Evolutionary conservation across 495 filamentous ascomycete species (phyloP).

Genomic region (Penicillium odoratum): DNA sequence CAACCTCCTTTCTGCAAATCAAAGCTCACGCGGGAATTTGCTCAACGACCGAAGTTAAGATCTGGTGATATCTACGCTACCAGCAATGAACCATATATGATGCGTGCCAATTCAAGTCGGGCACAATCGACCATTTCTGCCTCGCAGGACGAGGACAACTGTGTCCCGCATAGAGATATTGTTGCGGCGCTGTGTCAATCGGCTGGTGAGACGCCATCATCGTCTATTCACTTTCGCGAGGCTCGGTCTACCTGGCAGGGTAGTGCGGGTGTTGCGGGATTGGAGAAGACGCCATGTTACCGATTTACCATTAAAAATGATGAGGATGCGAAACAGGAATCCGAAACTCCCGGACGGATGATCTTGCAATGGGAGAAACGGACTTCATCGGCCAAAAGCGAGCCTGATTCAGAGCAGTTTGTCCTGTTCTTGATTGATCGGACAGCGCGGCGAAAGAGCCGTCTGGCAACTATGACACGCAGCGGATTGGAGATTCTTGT

Average conservation of each 20-base stretch:
- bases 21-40: conserved; percentile 25
- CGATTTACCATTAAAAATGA: conserved; percentile 19
- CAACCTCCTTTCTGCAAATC: conserved; percentile 34
- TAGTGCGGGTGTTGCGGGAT: conserved; percentile 8
- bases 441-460: conserved; percentile 22
- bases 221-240: conserved; percentile 22
- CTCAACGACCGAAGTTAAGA: conserved; percentile 26
- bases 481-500: conserved; percentile 24
- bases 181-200: conserved; percentile 24
- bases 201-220: neutral
- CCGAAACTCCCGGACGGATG: conserved; percentile 15
- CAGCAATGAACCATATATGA: conserved; percentile 30
- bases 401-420: conserved; percentile 17
- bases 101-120: neutral
- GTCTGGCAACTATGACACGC: conserved; percentile 28
- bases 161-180: conserved; percentile 15
- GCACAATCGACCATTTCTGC: conserved; percentile 13
- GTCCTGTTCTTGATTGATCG: conserved; percentile 30
- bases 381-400: neutral
- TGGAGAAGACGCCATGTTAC: conserved; percentile 18
- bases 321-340: conserved; percentile 3
- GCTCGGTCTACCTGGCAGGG: conserved; percentile 23
- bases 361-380: conserved; percentile 31
- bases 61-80: conserved; percentile 36
- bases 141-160: neutral